These are phyloP conservation scores for Fusarium sp. DNA, from an alignment of 2,329 filamentous ascomycete species.

Conservation along the genomic window DNA sequence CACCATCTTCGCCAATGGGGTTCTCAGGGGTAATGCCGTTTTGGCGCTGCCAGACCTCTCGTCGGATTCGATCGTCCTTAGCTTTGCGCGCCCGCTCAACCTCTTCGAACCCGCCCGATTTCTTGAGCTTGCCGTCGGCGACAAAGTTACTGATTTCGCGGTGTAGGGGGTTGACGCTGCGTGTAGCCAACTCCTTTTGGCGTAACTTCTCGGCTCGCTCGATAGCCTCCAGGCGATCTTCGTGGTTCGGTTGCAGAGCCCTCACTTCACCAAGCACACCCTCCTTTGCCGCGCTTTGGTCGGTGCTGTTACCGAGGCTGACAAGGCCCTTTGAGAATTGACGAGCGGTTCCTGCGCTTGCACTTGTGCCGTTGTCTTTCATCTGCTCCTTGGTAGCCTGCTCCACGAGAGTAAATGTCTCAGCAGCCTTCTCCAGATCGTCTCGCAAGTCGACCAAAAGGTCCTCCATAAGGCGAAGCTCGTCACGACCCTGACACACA, in stretches of 20 bases:
- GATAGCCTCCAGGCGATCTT: constrained; percentile 92
- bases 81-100: constrained; percentile 85
- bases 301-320: constrained; percentile 66
- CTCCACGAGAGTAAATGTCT: constrained; percentile 95
- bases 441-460: constrained; percentile 91
- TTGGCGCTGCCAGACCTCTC: constrained; percentile 79
- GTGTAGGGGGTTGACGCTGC: constrained; percentile 81
- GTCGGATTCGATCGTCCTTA: constrained; percentile 88
- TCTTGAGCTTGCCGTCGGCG: constrained; percentile 91
- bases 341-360: constrained; percentile 64
- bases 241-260: constrained; percentile 93
- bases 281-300: constrained; percentile 88
- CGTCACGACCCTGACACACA: constrained; percentile 94
- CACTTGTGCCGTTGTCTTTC: constrained; percentile 73
- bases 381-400: constrained; percentile 99
- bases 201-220: constrained; percentile 94
- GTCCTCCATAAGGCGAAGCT: constrained; percentile 96
- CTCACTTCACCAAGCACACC: constrained; percentile 92
- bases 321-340: constrained; percentile 68
- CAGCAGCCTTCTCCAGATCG: constrained; percentile 92
- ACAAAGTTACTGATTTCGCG: constrained; percentile 90
- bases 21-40: constrained; percentile 67
- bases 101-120: constrained; percentile 95
- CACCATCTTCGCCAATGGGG: constrained; percentile 55
- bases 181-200: constrained; percentile 86